Evolutionary conservation across 257 asterid genomes (phyloP), one percentile per base, ranked within the genome.

Genomic region (Plantago major): DNA sequence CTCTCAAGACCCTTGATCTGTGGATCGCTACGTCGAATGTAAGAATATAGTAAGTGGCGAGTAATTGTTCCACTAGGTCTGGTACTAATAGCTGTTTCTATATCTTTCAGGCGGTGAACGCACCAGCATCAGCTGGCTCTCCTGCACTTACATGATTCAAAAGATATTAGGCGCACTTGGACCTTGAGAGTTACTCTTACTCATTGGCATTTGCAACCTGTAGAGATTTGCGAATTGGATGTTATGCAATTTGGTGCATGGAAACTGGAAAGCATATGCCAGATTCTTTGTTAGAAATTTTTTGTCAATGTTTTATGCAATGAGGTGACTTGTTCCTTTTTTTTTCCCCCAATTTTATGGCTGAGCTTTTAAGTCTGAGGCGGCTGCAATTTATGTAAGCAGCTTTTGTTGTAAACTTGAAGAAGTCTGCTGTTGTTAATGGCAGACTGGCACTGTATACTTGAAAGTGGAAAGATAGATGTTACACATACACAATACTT

Each of bases 1-100:
- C 95, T 62, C 62, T 80, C 63, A 60, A 75, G 62, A 89, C 95
- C 3, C 93, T 92, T n/a, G 73, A 89, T 74, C 67, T 47, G 26
- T 86, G 96, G 94, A 87, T 79, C 49, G 57, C 82, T 48, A 63
- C 78, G 43, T 92, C 99, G 12, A 87, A 79, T 55, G 97, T 81
- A 79, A 84, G 88, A 28, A 64, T 19, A 70, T 30, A 7, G 13
- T 22, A 64, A 26, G 14, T 33, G 40, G 40, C 40, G 8, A 33
- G 7, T 33, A 33, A 33, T 14, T 40, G 7, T 43, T 45, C 43
- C 6, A 0, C 11, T 18, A 2, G 1, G 44, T 53, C 17, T 45
- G 45, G 46, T 30, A 43, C 67, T 74, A 62, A 67, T 17, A 9
- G 10, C 28, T 15, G 6, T 58, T 42, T 12, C 59, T 58, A 0